Conservation (phyloP, 2,329 filamentous ascomycete species). For the Tolypocladium ophioglossoides region DNA sequence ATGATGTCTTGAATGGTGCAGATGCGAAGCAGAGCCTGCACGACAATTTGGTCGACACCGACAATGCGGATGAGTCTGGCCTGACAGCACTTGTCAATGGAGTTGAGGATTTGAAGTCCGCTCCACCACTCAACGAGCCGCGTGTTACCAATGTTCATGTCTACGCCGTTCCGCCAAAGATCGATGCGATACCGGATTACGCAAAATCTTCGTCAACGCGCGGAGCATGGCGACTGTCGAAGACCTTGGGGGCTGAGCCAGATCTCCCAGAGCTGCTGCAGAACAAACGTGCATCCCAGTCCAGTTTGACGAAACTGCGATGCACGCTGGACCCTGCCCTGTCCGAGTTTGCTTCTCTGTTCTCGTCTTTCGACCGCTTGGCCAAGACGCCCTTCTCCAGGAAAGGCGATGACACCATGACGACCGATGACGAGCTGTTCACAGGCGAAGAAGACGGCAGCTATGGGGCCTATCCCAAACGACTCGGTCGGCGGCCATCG, state of each 20-base stretch:
- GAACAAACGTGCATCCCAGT: slow-evolving; percentile 4
- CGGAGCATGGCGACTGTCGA: slow-evolving; percentile 2
- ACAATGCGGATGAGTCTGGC: background rate
- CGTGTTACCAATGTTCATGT: background rate
- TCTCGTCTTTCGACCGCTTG: slow-evolving; percentile 17
- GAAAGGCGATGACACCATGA: slow-evolving; percentile 4
- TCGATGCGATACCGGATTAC: background rate
- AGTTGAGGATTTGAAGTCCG: background rate
- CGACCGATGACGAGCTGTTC: background rate
- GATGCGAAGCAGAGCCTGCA: background rate
- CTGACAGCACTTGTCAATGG: background rate
- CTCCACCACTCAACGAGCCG: background rate
- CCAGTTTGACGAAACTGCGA: slow-evolving; percentile 4
- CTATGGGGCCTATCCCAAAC: background rate
- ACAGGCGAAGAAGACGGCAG: background rate
- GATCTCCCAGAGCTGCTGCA: background rate
- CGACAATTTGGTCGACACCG: background rate
- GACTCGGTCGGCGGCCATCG: background rate
- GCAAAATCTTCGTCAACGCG: background rate
- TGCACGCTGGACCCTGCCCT: slow-evolving; percentile 12
- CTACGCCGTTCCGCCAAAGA: background rate
- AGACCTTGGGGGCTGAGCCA: background rate
- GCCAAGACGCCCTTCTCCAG: slow-evolving; percentile 12
- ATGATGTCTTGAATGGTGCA: background rate
- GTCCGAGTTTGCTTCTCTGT: slow-evolving; percentile 16